Conservation (phyloP, 192 early-diverging fungal genomes). For the Martensiomyces pterosporus region DNA sequence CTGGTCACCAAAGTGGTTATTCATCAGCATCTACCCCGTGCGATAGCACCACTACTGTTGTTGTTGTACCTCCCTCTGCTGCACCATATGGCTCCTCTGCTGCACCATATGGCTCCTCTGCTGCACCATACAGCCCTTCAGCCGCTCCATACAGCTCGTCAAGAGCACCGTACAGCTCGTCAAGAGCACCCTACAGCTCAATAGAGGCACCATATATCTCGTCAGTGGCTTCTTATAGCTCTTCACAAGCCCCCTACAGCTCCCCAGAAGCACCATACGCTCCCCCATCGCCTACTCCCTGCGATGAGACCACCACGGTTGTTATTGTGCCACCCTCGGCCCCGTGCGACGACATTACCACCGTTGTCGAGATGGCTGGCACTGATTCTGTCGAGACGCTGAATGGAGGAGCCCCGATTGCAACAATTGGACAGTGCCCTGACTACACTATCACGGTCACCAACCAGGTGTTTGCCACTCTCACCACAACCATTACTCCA, state of each 20-base stretch:
- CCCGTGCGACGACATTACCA: slow-evolving; percentile 23
- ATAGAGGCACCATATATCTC: too few relatives aligned
- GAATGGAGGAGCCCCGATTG: slow-evolving; percentile 34
- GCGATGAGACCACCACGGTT: slow-evolving; percentile 6
- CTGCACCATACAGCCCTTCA: too few relatives aligned
- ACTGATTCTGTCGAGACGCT: slow-evolving; percentile 29
- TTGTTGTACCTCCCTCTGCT: slow-evolving; percentile 8
- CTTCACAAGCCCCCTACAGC: too few relatives aligned
- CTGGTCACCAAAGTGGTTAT: neutral
- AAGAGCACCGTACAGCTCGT: too few relatives aligned
- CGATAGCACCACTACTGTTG: slow-evolving; percentile 8
- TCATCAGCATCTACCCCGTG: slow-evolving; percentile 4
- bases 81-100: too few relatives aligned
- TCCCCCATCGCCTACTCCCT: too few relatives aligned
- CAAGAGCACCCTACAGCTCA: too few relatives aligned
- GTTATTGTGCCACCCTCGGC: slow-evolving; percentile 12
- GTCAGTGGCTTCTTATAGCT: too few relatives aligned
- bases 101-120: too few relatives aligned
- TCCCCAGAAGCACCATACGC: too few relatives aligned
- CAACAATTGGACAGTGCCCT: slow-evolving; percentile 34
- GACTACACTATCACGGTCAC: slow-evolving; percentile 45
- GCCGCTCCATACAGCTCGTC: too few relatives aligned
- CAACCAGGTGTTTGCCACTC: slow-evolving; percentile 32
- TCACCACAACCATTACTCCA: slow-evolving; percentile 35
- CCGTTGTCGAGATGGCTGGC: slow-evolving; percentile 33